Percentiles rank a stretch among this genome's conserved stretches.
These are phyloP conservation scores for Acmispon strigosus DNA, from an alignment of 306 rosid species.

Conservation along the genomic window DNA sequence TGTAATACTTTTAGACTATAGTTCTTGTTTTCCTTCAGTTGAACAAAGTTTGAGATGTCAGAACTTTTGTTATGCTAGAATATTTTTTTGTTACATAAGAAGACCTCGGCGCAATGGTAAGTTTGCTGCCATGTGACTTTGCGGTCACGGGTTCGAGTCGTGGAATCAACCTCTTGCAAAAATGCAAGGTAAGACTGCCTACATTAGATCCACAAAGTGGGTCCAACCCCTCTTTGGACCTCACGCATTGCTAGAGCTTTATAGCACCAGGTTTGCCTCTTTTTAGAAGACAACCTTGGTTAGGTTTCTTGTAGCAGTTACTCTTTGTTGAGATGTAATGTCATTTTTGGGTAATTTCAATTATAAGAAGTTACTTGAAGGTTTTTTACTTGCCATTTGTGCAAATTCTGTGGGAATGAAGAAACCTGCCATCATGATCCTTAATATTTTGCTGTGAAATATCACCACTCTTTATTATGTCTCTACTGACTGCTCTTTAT, in stretches of 20 bases:
- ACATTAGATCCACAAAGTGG: too few relatives aligned
- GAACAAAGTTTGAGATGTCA: background rate
- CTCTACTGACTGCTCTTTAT: slow-evolving; percentile 10
- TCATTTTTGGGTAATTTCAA: slow-evolving; percentile 3
- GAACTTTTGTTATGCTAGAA: background rate
- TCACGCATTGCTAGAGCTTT: too few relatives aligned
- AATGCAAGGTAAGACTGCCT: too few relatives aligned
- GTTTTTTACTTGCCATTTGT: background rate
- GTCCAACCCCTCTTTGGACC: too few relatives aligned
- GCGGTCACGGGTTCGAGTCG: too few relatives aligned
- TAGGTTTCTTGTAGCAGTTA: background rate
- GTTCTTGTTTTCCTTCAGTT: background rate
- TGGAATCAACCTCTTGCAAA: too few relatives aligned
- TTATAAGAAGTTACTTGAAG: background rate
- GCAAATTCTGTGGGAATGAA: background rate
- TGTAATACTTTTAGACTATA: background rate
- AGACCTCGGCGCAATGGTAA: too few relatives aligned
- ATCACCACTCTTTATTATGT: background rate
- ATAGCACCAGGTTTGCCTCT: too few relatives aligned
- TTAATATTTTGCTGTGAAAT: background rate
- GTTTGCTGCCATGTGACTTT: too few relatives aligned
- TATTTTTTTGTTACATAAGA: background rate
- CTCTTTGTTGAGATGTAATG: background rate
- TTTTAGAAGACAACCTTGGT: too few relatives aligned
- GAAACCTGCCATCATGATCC: background rate